Evolutionary conservation across 805 yeast genomes (phyloP).

Genomic region (Candida multigemmis): DNA sequence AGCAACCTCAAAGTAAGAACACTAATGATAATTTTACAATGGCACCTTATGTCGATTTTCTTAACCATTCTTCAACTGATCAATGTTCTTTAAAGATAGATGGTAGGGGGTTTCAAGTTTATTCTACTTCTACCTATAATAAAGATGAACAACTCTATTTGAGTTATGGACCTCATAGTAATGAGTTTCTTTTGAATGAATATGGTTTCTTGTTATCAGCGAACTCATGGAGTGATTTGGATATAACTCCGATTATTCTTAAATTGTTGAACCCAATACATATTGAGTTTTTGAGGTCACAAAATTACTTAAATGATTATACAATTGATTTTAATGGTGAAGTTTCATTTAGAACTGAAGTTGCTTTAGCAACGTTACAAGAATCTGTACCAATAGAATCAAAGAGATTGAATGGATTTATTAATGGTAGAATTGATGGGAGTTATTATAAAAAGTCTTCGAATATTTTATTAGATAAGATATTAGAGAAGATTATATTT

Average conservation of each 20-base stretch:
- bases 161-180: conserved; percentile 84
- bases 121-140: conserved; percentile 17
- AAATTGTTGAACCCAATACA: conserved; percentile 27
- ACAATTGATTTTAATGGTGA: conserved; percentile 44
- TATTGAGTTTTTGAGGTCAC: conserved; percentile 34
- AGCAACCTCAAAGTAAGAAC: conserved; percentile 44
- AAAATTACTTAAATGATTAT: conserved; percentile 67
- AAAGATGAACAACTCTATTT: conserved; percentile 53
- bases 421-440: conserved; percentile 44
- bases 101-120: conserved; percentile 44
- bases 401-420: conserved; percentile 22
- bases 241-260: conserved; percentile 41
- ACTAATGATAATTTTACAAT: conserved; percentile 67
- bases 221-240: conserved; percentile 66
- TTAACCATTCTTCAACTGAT: conserved; percentile 59
- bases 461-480: conserved; percentile 15
- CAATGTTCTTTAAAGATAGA: conserved; percentile 45
- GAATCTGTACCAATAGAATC: conserved; percentile 20
- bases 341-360: conserved; percentile 64
- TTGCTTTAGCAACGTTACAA: conserved; percentile 59
- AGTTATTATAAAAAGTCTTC: conserved; percentile 25
- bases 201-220: conserved; percentile 65
- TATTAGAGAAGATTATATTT: conserved; percentile 18
- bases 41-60: conserved; percentile 86
- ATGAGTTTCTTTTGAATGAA: conserved; percentile 73